These are phyloP conservation scores for Phyllosticta citriasiana DNA, from an alignment of 2,329 filamentous ascomycete species.

Conservation along the genomic window DNA sequence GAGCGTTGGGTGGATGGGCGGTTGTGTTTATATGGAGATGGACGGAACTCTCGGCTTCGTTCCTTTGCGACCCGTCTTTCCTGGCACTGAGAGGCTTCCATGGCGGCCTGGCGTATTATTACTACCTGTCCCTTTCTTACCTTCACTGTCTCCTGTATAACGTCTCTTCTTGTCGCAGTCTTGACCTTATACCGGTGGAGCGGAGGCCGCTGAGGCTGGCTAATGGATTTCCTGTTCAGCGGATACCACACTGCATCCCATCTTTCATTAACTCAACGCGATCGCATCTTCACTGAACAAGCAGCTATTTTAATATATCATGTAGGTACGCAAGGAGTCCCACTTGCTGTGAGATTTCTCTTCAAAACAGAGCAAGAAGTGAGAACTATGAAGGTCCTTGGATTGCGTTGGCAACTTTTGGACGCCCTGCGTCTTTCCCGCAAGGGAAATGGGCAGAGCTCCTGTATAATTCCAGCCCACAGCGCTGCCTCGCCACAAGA, in stretches of 20 bases:
- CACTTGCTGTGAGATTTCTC: constrained; percentile 34
- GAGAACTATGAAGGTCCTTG: constrained; percentile 49
- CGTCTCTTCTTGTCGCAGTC: neutral
- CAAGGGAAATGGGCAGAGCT: constrained; percentile 22
- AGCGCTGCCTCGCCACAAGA: constrained; percentile 36
- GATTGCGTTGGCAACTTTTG: constrained; percentile 35
- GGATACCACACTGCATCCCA: neutral
- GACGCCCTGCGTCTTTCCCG: constrained; percentile 13
- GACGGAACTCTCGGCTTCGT: neutral
- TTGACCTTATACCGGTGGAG: neutral
- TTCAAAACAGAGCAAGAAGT: constrained; percentile 34
- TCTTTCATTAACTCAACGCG: too few relatives aligned
- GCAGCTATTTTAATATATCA: constrained; percentile 5
- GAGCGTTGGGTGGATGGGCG: neutral
- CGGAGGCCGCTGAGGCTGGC: neutral
- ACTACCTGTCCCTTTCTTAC: neutral
- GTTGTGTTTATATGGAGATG: neutral
- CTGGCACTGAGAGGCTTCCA: neutral
- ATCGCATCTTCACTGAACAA: neutral
- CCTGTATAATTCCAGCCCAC: constrained; percentile 28
- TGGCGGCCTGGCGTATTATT: neutral
- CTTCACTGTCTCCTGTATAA: neutral
- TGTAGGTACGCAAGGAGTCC: constrained; percentile 46
- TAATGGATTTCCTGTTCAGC: neutral
- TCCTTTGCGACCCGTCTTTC: neutral